Evolutionary conservation across 2,329 filamentous ascomycete species (phyloP).

Genomic region (Pestalotiopsis sp.): DNA sequence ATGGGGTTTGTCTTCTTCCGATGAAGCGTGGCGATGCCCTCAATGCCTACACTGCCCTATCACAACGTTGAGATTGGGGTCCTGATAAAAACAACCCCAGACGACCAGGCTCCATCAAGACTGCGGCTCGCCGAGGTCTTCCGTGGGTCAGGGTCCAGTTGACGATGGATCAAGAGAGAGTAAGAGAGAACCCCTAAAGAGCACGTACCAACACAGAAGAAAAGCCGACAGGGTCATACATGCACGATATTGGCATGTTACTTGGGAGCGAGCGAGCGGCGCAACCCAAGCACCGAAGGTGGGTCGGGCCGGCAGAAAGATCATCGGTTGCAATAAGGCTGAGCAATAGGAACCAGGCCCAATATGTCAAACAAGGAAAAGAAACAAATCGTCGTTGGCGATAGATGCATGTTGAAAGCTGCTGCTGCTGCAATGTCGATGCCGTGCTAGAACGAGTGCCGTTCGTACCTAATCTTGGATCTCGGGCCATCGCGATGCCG

Average conservation of each 20-base stretch:
- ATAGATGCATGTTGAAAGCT: neutral
- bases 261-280: neutral
- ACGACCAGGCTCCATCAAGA: no score
- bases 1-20: neutral
- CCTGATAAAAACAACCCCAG: no score
- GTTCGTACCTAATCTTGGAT: no score
- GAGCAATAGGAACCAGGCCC: neutral
- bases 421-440: neutral
- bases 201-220: neutral
- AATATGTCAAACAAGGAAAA: neutral
- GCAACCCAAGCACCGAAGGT: neutral
- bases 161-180: neutral
- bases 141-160: no score
- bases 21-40: neutral
- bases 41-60: neutral
- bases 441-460: no score
- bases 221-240: neutral
- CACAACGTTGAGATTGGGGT: no score
- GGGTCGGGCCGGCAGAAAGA: neutral
- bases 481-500: no score
- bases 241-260: neutral
- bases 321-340: neutral
- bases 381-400: neutral
- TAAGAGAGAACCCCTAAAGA: neutral
- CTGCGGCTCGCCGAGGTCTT: no score